Percentiles rank a stretch among this genome's conserved stretches.
Evolutionary conservation across 2,329 filamentous ascomycete species (phyloP).

Genomic region (Epichloe baconii): DNA sequence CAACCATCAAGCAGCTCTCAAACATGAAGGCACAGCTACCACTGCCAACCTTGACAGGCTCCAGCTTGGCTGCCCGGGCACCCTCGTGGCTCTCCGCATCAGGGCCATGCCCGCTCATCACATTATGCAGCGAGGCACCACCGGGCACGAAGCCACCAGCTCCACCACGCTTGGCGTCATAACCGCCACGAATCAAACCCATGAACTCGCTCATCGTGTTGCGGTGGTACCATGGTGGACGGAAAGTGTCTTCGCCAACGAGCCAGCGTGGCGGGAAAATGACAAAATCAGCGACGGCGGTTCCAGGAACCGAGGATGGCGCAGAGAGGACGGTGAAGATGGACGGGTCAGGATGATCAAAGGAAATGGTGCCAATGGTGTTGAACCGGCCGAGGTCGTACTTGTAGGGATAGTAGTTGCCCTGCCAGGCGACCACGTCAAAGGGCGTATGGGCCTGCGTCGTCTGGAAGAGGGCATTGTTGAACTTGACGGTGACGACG

Average conservation of each 20-base stretch:
- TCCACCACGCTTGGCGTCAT: conserved; percentile 46
- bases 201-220: conserved; percentile 57
- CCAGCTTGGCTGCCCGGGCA: conserved; percentile 39
- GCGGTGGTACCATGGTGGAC: conserved; percentile 60
- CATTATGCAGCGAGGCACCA: conserved; percentile 51
- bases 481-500: conserved; percentile 49
- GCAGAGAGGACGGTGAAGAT: conserved; percentile 63
- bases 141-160: conserved; percentile 42
- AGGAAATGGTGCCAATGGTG: conserved; percentile 57
- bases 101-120: conserved; percentile 55
- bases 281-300: conserved; percentile 58
- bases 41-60: conserved; percentile 43
- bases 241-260: conserved; percentile 56
- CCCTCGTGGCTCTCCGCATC: conserved; percentile 44
- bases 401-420: conserved; percentile 69
- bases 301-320: conserved; percentile 54
- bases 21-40: conserved; percentile 59
- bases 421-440: conserved; percentile 72
- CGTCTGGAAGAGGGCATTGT: conserved; percentile 50
- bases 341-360: conserved; percentile 66
- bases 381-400: conserved; percentile 71
- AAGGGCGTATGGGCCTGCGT: conserved; percentile 61
- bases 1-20: conserved; percentile 56
- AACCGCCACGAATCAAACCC: conserved; percentile 43
- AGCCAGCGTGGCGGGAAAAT: conserved; percentile 64